A percentile compares a stretch with the other conserved stretches of the same genome.
These are phyloP conservation scores for Byssothecium circinans DNA, from an alignment of 2,329 filamentous ascomycete genomes.

Conservation along the genomic window DNA sequence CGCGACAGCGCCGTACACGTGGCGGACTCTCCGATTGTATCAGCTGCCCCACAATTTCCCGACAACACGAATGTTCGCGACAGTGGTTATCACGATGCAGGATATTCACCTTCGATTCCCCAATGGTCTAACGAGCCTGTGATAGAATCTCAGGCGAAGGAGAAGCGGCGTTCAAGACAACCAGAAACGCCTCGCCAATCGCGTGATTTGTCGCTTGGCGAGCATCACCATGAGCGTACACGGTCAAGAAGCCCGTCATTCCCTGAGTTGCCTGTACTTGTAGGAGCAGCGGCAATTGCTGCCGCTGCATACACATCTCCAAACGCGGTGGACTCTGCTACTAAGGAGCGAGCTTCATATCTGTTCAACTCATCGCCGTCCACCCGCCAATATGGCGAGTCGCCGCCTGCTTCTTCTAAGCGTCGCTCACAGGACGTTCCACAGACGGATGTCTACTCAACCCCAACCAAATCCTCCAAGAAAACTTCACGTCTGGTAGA, in stretches of 20 bases:
- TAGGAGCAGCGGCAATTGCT: constrained; percentile 1
- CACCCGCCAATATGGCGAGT: constrained; percentile 34
- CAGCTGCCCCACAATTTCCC: constrained; percentile 28
- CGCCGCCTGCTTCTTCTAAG: constrained; percentile 24
- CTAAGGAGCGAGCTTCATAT: constrained; percentile 40
- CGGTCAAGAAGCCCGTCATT: constrained; percentile 29
- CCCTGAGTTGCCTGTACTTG: constrained; percentile 21
- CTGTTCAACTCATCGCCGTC: constrained; percentile 43
- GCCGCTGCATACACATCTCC: constrained; percentile 19
- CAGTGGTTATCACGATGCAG: constrained; percentile 46
- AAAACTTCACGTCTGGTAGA: constrained; percentile 15
- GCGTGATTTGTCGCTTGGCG: constrained; percentile 4
- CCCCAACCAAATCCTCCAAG: constrained; percentile 2
- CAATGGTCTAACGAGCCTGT: constrained; percentile 16
- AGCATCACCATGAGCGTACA: constrained; percentile 10
- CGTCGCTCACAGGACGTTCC: constrained; percentile 19
- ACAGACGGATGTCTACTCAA: constrained; percentile 1
- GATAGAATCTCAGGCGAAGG: constrained; percentile 16
- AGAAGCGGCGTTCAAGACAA: constrained; percentile 26
- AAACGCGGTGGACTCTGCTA: constrained; percentile 35
- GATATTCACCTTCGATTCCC: constrained; percentile 15
- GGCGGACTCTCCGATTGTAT: constrained; percentile 47
- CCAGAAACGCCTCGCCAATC: constrained; percentile 19
- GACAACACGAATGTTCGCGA: constrained; percentile 40
- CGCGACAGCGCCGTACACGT: constrained; percentile 52